Evolutionary conservation across 495 filamentous ascomycete genomes (phyloP), one percentile per base, ranked within the genome.

Genomic region (Cairneyella variabilis): DNA sequence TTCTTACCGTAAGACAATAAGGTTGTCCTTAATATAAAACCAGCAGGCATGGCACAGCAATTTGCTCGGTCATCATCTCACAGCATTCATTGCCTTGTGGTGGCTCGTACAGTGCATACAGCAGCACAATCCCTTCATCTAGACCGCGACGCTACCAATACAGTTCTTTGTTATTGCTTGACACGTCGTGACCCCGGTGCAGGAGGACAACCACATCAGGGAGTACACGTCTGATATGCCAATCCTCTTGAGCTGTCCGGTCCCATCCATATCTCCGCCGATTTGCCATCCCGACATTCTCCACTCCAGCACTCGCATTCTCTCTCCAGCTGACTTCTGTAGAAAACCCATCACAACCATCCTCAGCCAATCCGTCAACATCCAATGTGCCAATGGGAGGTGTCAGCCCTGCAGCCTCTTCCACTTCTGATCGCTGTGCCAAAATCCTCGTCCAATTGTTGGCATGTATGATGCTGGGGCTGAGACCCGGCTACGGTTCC

Each of bases 391-490:
- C 46, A 49, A 49, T 49, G 14, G 25, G 32, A 39, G 22, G 36
- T 14, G n/a, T 18, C 30, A 12, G 21, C n/a, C 49, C 49, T 53
- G 38, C 49, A 53, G 49, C 49, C 40, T 44, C 49, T 53, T 44
- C 40, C 25, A 10, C 49, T 20, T 53, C 26, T 39, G 26, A 18
- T 38, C 38, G 4, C 18, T 26, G 21, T 17, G 9, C 36, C 18
- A n/a, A 17, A 48, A 20, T 10, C 25, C 45, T 36, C 3, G 43
- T 7, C 48, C 48, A 51, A 51, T 51, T 6, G 27, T 51, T 41
- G 34, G 32, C 23, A 22, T 18, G 18, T 34, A 36, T 28, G 16
- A 2, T 11, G 2, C 16, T 17, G 26, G 38, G 25, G 25, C 23
- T 21, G 34, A 52, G 39, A 43, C 49, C 49, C n/a, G 11, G 36